Conservation (phyloP, 2,329 filamentous ascomycete species). For the Harringtonia lauricola region DNA sequence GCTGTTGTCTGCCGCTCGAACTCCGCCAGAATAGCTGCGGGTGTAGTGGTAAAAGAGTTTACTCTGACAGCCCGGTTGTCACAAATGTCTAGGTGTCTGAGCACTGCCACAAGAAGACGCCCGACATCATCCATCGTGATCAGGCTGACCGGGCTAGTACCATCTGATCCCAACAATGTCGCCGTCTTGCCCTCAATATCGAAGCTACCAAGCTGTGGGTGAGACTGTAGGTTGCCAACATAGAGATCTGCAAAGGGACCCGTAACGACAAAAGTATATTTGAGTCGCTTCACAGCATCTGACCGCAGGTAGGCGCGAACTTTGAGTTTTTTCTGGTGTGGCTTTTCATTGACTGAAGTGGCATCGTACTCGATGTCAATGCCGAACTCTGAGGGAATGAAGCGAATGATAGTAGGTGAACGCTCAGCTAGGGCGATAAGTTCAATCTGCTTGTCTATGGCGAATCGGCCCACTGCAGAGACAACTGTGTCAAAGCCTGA, state of each 20-base stretch:
- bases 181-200: conserved; percentile 1
- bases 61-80: conserved; percentile 7
- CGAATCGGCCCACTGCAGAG: conserved; percentile 7
- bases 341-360: conserved; percentile 6
- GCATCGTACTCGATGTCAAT: conserved; percentile 8
- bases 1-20: conserved; percentile 7
- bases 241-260: conserved; percentile 10
- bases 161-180: neutral
- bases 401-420: conserved; percentile 36
- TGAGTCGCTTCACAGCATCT: conserved; percentile 1
- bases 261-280: conserved; percentile 5
- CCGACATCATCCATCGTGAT: conserved; percentile 9
- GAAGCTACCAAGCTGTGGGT: conserved; percentile 6
- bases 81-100: conserved; percentile 3
- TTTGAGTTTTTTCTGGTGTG: conserved; percentile 10
- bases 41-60: conserved; percentile 6
- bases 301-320: conserved; percentile 6
- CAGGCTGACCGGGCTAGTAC: conserved; percentile 2
- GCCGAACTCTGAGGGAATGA: conserved; percentile 19
- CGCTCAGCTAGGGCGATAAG: conserved; percentile 28
- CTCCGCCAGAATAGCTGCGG: conserved; percentile 5
- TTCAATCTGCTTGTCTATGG: conserved; percentile 9
- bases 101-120: conserved; percentile 1
- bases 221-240: conserved; percentile 3
- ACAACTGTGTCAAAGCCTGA: conserved; percentile 9